phyloP scores from a whole-genome alignment of 345 rosid genomes.

The Excoecaria cochinchinensis region DNA sequence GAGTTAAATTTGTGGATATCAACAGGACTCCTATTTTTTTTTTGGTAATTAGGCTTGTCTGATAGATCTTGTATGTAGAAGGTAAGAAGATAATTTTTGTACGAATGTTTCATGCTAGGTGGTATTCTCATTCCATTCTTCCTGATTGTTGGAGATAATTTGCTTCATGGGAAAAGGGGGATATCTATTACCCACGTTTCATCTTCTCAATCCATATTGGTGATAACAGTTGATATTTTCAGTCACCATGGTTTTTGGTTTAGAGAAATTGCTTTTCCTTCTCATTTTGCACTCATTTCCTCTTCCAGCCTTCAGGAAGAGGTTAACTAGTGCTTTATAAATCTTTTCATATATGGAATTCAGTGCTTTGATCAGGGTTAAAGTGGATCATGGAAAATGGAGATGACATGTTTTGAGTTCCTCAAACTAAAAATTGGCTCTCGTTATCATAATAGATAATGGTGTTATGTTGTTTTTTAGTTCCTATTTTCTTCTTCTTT shows the following conservation, averaged over 20 bases:
- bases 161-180: neutral
- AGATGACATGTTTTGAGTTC: neutral
- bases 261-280: neutral
- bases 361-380: neutral
- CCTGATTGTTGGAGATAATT: neutral
- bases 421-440: neutral
- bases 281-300: neutral
- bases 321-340: neutral
- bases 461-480: neutral
- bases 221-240: neutral
- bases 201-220: neutral
- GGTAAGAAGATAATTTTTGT: neutral
- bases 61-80: neutral
- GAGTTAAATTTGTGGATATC: neutral
- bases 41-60: neutral
- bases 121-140: neutral
- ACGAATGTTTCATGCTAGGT: neutral
- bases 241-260: neutral
- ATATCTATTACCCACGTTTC: neutral
- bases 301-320: neutral
- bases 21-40: neutral
- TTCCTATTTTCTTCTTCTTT: neutral
- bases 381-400: neutral
- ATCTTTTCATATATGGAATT: neutral
- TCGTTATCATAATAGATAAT: neutral